Evolutionary conservation across 768 basidiomycete species (phyloP).

Genomic region (Suillus subluteus): DNA sequence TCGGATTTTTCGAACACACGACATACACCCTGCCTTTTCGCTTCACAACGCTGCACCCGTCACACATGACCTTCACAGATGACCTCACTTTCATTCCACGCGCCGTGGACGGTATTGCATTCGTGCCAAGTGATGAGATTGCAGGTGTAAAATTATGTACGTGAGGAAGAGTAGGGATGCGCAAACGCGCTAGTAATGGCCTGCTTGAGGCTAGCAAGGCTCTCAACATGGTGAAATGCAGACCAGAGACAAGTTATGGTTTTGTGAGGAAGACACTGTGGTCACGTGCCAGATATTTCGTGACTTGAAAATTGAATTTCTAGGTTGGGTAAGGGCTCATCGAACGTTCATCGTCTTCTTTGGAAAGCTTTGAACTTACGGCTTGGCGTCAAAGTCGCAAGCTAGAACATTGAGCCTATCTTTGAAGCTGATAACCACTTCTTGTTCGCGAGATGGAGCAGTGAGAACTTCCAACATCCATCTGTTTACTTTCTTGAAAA

Average conservation of each 20-base stretch:
- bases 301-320: neutral
- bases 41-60: conserved; percentile 87
- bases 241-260: conserved; percentile 6
- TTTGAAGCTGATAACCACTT: neutral
- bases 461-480: neutral
- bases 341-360: neutral
- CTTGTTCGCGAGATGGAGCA: conserved; percentile 6
- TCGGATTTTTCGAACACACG: conserved; percentile 91
- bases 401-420: neutral
- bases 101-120: conserved; percentile 41
- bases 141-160: conserved; percentile 32
- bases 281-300: conserved; percentile 12
- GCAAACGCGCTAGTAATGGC: conserved; percentile 59
- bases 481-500: neutral
- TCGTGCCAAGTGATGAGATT: conserved; percentile 25
- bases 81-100: conserved; percentile 96
- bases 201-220: conserved; percentile 65
- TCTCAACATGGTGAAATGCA: conserved; percentile 54
- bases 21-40: conserved; percentile 92
- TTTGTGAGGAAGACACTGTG: neutral
- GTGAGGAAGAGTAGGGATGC: conserved; percentile 40
- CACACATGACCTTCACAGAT: conserved; percentile 93
- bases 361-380: neutral
- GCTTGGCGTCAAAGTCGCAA: neutral
- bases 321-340: too few relatives aligned